Evolutionary conservation across 331 rosid species (phyloP).

Genomic region (Acacia concinna): DNA sequence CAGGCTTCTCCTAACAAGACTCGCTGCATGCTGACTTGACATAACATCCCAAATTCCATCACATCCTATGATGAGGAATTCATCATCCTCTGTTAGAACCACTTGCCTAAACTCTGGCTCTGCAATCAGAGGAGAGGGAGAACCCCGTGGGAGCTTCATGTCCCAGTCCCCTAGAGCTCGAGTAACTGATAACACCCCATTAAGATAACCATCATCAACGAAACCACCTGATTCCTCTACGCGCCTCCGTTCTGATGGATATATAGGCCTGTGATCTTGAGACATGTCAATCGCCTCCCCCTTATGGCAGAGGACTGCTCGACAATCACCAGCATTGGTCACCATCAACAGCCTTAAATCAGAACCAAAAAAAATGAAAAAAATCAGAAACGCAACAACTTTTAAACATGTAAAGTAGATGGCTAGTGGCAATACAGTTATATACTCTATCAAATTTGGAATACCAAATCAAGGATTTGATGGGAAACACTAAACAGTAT

Average conservation of each 20-base stretch:
- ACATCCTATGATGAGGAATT: constrained; percentile 91
- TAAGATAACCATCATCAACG: constrained; percentile 81
- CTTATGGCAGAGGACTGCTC: constrained; percentile 83
- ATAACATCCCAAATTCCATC: constrained; percentile 98
- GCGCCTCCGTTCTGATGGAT: constrained; percentile 66
- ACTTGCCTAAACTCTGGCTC: constrained; percentile 81
- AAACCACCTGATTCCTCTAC: constrained; percentile 82
- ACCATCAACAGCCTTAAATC: constrained; percentile 78
- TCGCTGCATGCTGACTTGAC: constrained; percentile 93
- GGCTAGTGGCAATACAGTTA: not conserved
- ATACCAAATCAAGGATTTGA: not conserved
- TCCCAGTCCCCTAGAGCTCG: constrained; percentile 98
- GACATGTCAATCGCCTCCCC: constrained; percentile 97
- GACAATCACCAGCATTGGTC: constrained; percentile 94
- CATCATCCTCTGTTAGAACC: constrained; percentile 83
- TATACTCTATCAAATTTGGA: not conserved
- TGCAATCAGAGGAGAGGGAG: constrained; percentile 80
- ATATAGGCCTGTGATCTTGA: constrained; percentile 81
- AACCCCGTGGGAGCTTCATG: constrained; percentile 74
- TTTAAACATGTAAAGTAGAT: not conserved
- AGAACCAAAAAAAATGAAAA: not conserved
- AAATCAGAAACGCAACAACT: constrained; percentile 24
- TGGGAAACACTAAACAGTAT: not conserved
- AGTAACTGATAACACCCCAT: constrained; percentile 78
- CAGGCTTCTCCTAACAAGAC: constrained; percentile 77